These are phyloP conservation scores for Starmerella apis DNA, from an alignment of 805 yeast genomes.

Conservation along the genomic window DNA sequence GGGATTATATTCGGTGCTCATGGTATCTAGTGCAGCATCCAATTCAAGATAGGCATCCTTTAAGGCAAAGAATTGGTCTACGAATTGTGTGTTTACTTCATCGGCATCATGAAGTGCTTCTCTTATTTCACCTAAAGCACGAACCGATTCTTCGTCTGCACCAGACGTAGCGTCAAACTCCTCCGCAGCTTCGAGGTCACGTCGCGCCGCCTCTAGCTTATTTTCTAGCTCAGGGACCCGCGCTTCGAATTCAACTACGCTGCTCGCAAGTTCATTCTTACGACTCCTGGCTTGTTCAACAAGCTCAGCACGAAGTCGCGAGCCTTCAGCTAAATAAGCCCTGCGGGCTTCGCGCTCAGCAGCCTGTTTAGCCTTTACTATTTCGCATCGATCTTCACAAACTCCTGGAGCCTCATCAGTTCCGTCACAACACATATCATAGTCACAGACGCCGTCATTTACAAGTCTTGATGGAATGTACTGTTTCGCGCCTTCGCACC, in stretches of 20 bases:
- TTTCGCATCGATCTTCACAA: constrained; percentile 50
- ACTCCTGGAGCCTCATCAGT: constrained; percentile 55
- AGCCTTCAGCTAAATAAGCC: constrained; percentile 30
- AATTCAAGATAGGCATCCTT: constrained; percentile 20
- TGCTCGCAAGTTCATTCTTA: constrained; percentile 5
- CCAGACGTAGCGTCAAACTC: constrained; percentile 8
- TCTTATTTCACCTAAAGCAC: constrained; percentile 15
- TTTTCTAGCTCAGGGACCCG: constrained; percentile 2
- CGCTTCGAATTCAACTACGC: constrained; percentile 3
- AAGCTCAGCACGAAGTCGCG: constrained; percentile 30
- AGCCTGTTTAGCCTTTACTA: constrained; percentile 38
- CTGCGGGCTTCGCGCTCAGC: constrained; percentile 18
- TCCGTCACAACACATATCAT: constrained; percentile 85
- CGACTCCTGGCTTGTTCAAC: constrained; percentile 26
- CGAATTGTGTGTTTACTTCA: constrained; percentile 7
- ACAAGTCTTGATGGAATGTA: constrained; percentile 58
- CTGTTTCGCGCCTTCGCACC: constrained; percentile 60
- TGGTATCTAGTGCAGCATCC: constrained; percentile 36
- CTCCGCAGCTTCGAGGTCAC: constrained; percentile 29
- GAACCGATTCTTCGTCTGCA: constrained; percentile 15
- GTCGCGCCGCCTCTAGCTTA: constrained; percentile 26
- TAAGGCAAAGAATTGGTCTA: constrained; percentile 7
- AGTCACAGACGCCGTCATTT: constrained; percentile 88
- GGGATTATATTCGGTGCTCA: constrained; percentile 58
- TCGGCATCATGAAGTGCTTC: constrained; percentile 20